Percentiles rank a stretch among this genome's conserved stretches.
These are phyloP conservation scores for Curvularia sp. DNA, from an alignment of 2,329 filamentous ascomycete genomes.

Conservation along the genomic window DNA sequence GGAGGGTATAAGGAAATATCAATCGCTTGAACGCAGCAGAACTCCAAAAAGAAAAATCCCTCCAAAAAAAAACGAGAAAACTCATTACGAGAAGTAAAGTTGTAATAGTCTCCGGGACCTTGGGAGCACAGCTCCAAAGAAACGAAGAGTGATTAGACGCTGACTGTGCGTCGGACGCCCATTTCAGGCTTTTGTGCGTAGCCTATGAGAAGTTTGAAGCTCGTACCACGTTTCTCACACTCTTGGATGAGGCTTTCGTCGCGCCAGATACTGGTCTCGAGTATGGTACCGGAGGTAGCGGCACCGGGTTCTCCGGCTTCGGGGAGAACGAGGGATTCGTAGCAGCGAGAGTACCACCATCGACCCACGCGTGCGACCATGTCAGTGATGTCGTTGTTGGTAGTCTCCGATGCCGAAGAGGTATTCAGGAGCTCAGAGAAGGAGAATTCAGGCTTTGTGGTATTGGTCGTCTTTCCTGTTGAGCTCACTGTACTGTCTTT, in stretches of 20 bases:
- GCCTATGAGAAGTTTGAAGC: slow-evolving; percentile 88
- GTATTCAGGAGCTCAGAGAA: slow-evolving; percentile 48
- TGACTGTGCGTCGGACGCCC: slow-evolving; percentile 56
- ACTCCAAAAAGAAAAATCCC: slow-evolving; percentile 14
- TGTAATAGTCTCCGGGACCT: slow-evolving; percentile 35
- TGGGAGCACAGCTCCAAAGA: slow-evolving; percentile 44
- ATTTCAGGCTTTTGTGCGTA: slow-evolving; percentile 79
- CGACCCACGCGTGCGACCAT: slow-evolving; percentile 91
- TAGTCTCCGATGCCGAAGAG: slow-evolving; percentile 45
- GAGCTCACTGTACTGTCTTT: slow-evolving; percentile 41
- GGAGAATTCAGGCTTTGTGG: slow-evolving; percentile 40
- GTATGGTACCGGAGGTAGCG: slow-evolving; percentile 45
- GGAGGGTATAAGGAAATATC: slow-evolving; percentile 45
- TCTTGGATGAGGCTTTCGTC: slow-evolving; percentile 78
- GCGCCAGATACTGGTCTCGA: slow-evolving; percentile 75
- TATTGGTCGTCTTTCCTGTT: slow-evolving; percentile 22
- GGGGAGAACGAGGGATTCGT: slow-evolving; percentile 70
- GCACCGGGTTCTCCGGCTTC: slow-evolving; percentile 42
- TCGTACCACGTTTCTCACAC: slow-evolving; percentile 85
- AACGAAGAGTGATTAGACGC: slow-evolving; percentile 49
- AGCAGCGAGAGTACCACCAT: slow-evolving; percentile 97
- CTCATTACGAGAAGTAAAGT: slow-evolving; percentile 21
- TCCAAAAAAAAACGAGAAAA: slow-evolving; percentile 17
- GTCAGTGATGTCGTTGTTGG: slow-evolving; percentile 86
- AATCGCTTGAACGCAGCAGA: slow-evolving; percentile 49